A percentile compares a stretch with the other conserved stretches of the same genome.
These are phyloP conservation scores for Ceratocystis eucalypticola DNA, from an alignment of 2,329 filamentous ascomycete species.

Conservation along the genomic window DNA sequence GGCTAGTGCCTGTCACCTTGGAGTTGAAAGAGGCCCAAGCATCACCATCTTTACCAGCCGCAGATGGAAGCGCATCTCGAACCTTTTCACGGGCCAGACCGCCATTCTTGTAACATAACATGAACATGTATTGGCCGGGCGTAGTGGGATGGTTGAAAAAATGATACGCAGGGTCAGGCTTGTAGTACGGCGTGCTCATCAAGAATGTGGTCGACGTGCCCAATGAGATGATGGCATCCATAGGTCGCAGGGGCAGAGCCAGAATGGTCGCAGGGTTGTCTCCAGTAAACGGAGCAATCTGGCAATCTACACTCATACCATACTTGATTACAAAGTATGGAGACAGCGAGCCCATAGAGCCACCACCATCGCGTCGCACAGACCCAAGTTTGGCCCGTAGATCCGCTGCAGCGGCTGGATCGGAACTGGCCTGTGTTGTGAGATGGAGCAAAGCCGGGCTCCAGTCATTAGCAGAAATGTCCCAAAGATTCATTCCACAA, in stretches of 20 bases:
- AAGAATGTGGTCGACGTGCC: slow-evolving; percentile 95
- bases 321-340: slow-evolving; percentile 67
- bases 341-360: slow-evolving; percentile 60
- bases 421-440: slow-evolving; percentile 45
- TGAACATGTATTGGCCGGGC: slow-evolving; percentile 91
- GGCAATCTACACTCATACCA: slow-evolving; percentile 61
- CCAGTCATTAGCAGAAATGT: slow-evolving; percentile 63
- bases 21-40: slow-evolving; percentile 74
- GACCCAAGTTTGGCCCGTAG: slow-evolving; percentile 68
- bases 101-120: slow-evolving; percentile 99
- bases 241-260: slow-evolving; percentile 69
- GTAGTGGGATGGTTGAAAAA: slow-evolving; percentile 98
- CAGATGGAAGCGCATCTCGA: slow-evolving; percentile 60
- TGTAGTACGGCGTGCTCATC: slow-evolving; percentile 89
- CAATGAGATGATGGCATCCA: slow-evolving; percentile 87
- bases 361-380: slow-evolving; percentile 68
- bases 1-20: slow-evolving; percentile 51
- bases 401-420: slow-evolving; percentile 40
- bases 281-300: slow-evolving; percentile 76
- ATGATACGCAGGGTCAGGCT: slow-evolving; percentile 80
- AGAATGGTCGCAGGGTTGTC: slow-evolving; percentile 96
- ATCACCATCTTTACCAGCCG: slow-evolving; percentile 30
- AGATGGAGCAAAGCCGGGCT: slow-evolving; percentile 62
- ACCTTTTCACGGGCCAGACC: slow-evolving; percentile 83
- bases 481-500: slow-evolving; percentile 94